Conservation (phyloP, 441 rosid species). For the Theobroma grandiflorum region DNA sequence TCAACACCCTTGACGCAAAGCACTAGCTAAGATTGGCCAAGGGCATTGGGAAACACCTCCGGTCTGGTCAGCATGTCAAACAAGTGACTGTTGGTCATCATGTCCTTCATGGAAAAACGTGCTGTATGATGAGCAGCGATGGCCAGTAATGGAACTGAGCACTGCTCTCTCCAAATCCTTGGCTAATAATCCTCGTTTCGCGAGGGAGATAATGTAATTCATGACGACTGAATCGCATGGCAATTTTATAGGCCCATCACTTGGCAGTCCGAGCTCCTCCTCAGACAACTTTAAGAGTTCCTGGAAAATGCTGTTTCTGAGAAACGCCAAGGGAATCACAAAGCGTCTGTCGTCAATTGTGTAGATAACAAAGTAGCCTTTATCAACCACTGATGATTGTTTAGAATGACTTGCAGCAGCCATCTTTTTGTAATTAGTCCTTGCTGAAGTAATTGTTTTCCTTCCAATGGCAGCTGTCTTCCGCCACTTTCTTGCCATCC, state of each 20-base stretch:
- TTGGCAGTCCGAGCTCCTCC: conserved; percentile 50
- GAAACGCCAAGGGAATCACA: conserved; percentile 32
- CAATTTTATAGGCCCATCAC: conserved; percentile 41
- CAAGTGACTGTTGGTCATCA: neutral
- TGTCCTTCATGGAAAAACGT: neutral
- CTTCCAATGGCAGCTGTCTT: conserved; percentile 27
- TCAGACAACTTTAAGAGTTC: conserved; percentile 52
- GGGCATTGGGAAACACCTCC: conserved; percentile 25
- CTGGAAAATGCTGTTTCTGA: conserved; percentile 31
- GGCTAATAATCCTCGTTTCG: conserved; percentile 11
- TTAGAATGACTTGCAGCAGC: conserved; percentile 8
- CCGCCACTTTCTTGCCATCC: conserved; percentile 21
- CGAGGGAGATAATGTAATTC: conserved; percentile 36
- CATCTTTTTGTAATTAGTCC: neutral
- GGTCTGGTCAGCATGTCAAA: conserved; percentile 21
- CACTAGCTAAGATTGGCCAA: conserved; percentile 25
- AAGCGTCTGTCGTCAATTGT: conserved; percentile 33
- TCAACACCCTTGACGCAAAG: neutral
- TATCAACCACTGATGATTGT: conserved; percentile 32
- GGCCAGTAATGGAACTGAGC: conserved; percentile 4
- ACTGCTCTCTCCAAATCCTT: conserved; percentile 25
- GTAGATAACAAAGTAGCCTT: conserved; percentile 51
- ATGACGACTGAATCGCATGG: conserved; percentile 47
- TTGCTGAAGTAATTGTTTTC: conserved; percentile 30
- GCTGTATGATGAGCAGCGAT: neutral